Percentiles rank a stretch among this genome's conserved stretches.
These are phyloP conservation scores for Solanum chmielewskii DNA, from an alignment of 257 asterid genomes.

Conservation along the genomic window DNA sequence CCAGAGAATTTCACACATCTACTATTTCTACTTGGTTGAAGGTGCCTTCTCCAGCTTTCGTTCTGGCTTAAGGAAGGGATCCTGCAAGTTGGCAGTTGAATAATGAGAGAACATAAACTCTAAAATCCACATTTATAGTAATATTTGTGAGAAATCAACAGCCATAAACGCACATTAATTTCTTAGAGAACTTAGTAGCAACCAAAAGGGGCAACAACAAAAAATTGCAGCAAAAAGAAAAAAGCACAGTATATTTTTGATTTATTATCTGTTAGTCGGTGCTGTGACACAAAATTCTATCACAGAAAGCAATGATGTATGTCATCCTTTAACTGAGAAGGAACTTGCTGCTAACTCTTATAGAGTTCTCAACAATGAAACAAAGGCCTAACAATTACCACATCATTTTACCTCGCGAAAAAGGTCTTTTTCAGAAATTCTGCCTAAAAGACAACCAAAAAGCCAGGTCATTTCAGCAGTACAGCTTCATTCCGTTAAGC, in stretches of 20 bases:
- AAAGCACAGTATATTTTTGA: neutral
- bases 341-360: neutral
- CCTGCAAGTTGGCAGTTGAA: neutral
- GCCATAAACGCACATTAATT: neutral
- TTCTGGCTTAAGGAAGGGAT: neutral
- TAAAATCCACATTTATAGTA: neutral
- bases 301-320: neutral
- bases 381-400: neutral
- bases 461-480: neutral
- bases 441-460: neutral
- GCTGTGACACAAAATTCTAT: neutral
- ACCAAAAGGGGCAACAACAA: neutral
- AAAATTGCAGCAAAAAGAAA: neutral
- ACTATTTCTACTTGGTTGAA: neutral
- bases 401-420: neutral
- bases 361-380: neutral
- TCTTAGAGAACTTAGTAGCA: neutral
- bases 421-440: neutral
- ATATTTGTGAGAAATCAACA: neutral
- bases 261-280: neutral
- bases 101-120: neutral
- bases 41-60: slow-evolving; percentile 1
- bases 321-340: neutral
- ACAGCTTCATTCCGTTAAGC: neutral
- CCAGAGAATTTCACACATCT: neutral